Evolutionary conservation across 1,139 yeast genomes (phyloP), one percentile per base, ranked within the genome.

Genomic region (Geotrichum fermentans): DNA sequence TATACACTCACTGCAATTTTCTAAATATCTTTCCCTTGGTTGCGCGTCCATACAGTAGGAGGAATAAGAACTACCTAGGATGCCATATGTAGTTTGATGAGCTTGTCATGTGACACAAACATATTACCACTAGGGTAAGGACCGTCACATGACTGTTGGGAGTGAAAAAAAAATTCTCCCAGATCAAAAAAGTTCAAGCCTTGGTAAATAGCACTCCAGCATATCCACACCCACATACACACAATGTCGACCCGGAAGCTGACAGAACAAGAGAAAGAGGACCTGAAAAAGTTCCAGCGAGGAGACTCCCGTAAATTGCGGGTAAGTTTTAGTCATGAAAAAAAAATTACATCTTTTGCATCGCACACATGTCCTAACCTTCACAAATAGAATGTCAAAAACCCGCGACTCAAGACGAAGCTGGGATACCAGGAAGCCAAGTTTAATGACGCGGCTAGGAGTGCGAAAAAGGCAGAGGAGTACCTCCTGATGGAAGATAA

Each of bases 381-480:
- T 29, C 17, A 13, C 8, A 10, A 16, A 20, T 40, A 51, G 54
- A 48, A 48, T 42, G 52, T 51, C 28, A 80, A 76, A 61, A 86
- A 83, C 66, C 75, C 74, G 60, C 80, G 80, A 61, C 70, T 86
- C 47, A 77, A 78, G 63, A 79, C 84, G 14, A 80, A 81, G 22
- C 65, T 89, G 60, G 79, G 79, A 58, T 75, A 79, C 58, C 69
- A 83, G 50, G 95, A 92, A 61, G 74, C 75, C 45, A 83, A 83
- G 58, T 87, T 86, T 65, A 78, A 79, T 56, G 84, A 83, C 55
- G 95, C 96, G 0, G 79, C 87, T 18, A 72, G 75, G 56, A 32
- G 28, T 5, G 77, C 89, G 14, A 96, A 96, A 1, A 87, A 90
- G 21, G 82, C 85, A 6, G 87, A 97, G 0, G 97, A 92, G 59